Base-by-base conservation (phyloP, 1,284 basidiomycete species). In the Porogramme epimiltina region DNA sequence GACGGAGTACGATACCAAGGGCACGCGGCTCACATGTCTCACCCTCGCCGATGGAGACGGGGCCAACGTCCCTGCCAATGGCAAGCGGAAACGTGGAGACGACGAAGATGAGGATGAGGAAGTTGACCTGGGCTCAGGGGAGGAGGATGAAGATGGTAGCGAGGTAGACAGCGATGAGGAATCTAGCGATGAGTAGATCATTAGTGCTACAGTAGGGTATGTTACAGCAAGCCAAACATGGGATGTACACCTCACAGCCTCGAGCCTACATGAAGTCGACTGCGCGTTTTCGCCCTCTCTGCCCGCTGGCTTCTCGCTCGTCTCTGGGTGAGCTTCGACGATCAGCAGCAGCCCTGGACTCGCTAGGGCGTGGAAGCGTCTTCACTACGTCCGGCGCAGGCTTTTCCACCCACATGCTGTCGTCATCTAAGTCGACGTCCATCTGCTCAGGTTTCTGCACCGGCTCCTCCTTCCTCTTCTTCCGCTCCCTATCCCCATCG, bases 11-110 rank as follows among this genome's bases (percentile, higher is more conserved):
- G 88, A 95, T 68, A 89, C 91, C 0, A 92, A 92, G 59, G 91
- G 89, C 9, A 91, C 85, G 33, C 77, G 93, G 13, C 70, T 96
- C 63, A 95, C 91, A 6, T 94, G 93, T 63, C 73, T 93, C 28
- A 77, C 84, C 4, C 66, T 93, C 37, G 88, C 86, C 3, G 85
- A 86, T 57, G 80, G 81, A 5, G 79, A 81, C 28, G 62, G 59
- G 10, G 64, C 46, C 8, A n/a, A n/a, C 28, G 44, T 51, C 3
- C 54, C 62, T 11, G 47, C 38, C 15, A 69, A 52, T 36, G 70
- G 67, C 28, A 76, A 75, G 54, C 64, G 73, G 52, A 76, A 80
- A 55, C 70, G 79, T 44, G 60, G 61, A 15, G 62, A 64, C 15
- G 64, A 61, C 10, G 57, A 58, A 10, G 57, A 43, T 16, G 55